Conservation (phyloP, 2,329 filamentous ascomycete genomes). For the Colletotrichum trifolii region DNA sequence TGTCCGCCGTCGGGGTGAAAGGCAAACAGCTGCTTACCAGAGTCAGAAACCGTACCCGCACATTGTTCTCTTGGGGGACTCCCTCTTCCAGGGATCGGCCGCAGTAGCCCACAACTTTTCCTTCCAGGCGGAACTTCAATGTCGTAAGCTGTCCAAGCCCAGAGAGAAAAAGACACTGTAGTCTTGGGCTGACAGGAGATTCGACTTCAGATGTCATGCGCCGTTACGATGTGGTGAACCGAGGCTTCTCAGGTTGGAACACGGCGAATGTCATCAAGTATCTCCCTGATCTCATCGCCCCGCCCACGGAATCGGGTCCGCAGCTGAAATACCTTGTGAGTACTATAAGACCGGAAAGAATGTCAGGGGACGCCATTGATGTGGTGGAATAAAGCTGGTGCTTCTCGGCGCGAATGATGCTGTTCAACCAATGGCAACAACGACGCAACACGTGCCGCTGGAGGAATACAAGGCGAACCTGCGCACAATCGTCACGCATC, state of each 20-base stretch:
- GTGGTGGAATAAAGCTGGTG: conserved; percentile 56
- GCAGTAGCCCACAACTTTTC: conserved; percentile 81
- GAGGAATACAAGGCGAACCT: conserved; percentile 80
- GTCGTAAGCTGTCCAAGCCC: conserved; percentile 60
- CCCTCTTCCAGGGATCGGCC: conserved; percentile 79
- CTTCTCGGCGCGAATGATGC: conserved; percentile 95
- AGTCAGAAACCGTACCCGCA: conserved; percentile 66
- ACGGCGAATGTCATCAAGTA: conserved; percentile 78
- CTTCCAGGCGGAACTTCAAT: conserved; percentile 77
- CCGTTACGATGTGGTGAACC: conserved; percentile 86
- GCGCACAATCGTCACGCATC: conserved; percentile 76
- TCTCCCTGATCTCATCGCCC: conserved; percentile 77
- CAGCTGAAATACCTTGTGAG: conserved; percentile 76
- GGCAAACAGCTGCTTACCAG: background rate
- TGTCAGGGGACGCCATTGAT: background rate
- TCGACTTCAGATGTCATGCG: conserved; percentile 73
- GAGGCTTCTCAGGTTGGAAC: conserved; percentile 89
- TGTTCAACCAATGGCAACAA: conserved; percentile 69
- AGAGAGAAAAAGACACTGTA: conserved; percentile 58
- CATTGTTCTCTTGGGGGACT: conserved; percentile 89
- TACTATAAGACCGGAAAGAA: conserved; percentile 1
- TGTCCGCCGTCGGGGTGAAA: background rate
- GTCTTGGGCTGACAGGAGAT: conserved; percentile 24
- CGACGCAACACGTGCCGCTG: conserved; percentile 82
- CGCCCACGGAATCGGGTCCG: conserved; percentile 65